Evolutionary conservation across 495 filamentous ascomycete species (phyloP), one percentile per base, ranked within the genome.

Genomic region (Daldinia vernicosa): DNA sequence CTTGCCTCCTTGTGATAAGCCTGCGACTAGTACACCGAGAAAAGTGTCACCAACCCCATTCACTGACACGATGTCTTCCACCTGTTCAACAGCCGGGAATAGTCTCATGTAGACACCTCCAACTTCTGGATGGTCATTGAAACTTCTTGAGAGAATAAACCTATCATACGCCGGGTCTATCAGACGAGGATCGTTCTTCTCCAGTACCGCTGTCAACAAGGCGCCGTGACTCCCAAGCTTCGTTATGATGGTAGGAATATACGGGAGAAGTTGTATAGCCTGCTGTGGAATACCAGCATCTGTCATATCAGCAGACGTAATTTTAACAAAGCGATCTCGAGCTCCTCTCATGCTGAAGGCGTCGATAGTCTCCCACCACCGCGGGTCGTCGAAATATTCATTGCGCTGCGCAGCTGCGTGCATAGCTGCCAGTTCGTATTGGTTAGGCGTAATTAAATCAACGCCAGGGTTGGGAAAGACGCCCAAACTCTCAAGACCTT

Each of bases 1-100:
- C 72, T 74, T 80, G 3, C 78, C 78, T 6, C 85, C 87, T 66
- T 79, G 79, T 17, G 84, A 80, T 63, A 87, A 63, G 2, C 91
- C 91, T 1, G 93, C 89, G 24, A 97, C 80, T 33, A 97, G 43
- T 15, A 92, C 90, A 3, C 95, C 95, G 2, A 95, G 81, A 70
- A 98, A 92, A 0, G 95, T 98, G 80, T 99, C 95, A 5, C 95
- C 95, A 0, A 93, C 94, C 0, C 94, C 95, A 76, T 98, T 99
- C 12, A 98, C 95, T 68, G 92, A 95, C 12, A 95, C 89, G 4
- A 97, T 83, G 30, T 93, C 87, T 15, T 85, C 77, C 1, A 97
- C 81, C n/a, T 80, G 76, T 79, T 92, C 89, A 2, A 84, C 85
- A 14, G 91, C 83, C 0, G 90, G 86, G 78, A 93, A 95, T 24